Conservation (phyloP, 352 stramenopile species). For the Globisporangium acanthophoron region DNA sequence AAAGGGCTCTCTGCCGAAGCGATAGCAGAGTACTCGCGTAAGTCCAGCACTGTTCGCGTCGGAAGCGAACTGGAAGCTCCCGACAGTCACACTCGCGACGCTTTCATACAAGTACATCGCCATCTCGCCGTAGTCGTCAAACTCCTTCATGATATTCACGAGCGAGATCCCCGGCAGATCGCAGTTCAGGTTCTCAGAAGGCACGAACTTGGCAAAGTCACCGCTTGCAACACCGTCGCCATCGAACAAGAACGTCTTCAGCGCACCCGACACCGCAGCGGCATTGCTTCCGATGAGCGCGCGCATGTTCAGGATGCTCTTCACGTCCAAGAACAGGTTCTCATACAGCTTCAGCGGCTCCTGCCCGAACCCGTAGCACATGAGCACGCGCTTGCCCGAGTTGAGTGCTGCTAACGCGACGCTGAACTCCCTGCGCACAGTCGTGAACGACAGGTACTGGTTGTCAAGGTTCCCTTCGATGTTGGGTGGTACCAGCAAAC, state of each 20-base stretch:
- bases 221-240: constrained; percentile 51
- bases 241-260: constrained; percentile 63
- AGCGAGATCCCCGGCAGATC: constrained; percentile 31
- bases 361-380: constrained; percentile 60
- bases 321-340: constrained; percentile 46
- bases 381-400: constrained; percentile 44
- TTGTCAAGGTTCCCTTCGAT: constrained; percentile 18
- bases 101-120: constrained; percentile 69
- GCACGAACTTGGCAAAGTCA: constrained; percentile 63
- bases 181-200: constrained; percentile 24
- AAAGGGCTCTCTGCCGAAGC: constrained; percentile 50
- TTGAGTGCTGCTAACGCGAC: constrained; percentile 37
- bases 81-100: constrained; percentile 28
- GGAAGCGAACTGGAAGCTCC: constrained; percentile 38
- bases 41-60: constrained; percentile 29
- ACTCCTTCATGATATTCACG: constrained; percentile 57
- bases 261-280: constrained; percentile 33
- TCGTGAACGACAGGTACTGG: constrained; percentile 46
- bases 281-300: constrained; percentile 31
- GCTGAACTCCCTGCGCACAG: constrained; percentile 19
- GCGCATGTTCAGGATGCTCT: constrained; percentile 51
- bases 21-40: constrained; percentile 47
- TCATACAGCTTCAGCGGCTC: constrained; percentile 52
- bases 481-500: constrained; percentile 25
- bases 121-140: constrained; percentile 56